phyloP scores from a whole-genome alignment of 371 early-diverging fungal species.

The Fennellomyces sp. region DNA sequence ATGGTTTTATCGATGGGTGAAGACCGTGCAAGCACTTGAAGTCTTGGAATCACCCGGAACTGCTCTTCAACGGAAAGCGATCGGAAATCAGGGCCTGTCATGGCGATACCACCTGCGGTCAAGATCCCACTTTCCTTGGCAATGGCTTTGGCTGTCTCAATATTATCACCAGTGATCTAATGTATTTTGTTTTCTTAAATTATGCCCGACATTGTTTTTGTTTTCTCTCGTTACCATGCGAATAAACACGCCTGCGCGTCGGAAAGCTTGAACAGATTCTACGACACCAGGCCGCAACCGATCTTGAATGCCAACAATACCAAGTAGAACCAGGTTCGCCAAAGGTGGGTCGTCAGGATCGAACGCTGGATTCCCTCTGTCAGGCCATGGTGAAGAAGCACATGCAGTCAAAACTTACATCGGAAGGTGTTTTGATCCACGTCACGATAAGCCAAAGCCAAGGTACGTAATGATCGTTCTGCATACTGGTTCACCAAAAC shows the following conservation, averaged over 20 bases:
- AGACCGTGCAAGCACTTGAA: slow-evolving; percentile 89
- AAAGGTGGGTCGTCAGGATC: slow-evolving; percentile 55
- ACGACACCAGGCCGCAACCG: slow-evolving; percentile 83
- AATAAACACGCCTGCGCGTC: slow-evolving; percentile 83
- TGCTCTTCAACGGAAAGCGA: slow-evolving; percentile 66
- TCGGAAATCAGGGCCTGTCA: slow-evolving; percentile 88
- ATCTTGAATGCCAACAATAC: slow-evolving; percentile 86
- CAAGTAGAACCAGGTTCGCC: slow-evolving; percentile 64
- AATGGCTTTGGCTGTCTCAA: slow-evolving; percentile 83
- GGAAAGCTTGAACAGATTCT: slow-evolving; percentile 74
- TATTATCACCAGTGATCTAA: slow-evolving; percentile 89
- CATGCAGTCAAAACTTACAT: slow-evolving; percentile 6
- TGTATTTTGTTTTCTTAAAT: slow-evolving; percentile 11
- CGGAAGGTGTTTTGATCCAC: slow-evolving; percentile 23
- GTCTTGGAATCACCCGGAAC: slow-evolving; percentile 69
- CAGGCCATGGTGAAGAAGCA: slow-evolving; percentile 28
- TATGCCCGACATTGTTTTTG: neutral
- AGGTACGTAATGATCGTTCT: slow-evolving; percentile 67
- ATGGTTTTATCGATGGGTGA: slow-evolving; percentile 89
- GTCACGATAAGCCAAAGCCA: slow-evolving; percentile 69
- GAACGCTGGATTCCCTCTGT: slow-evolving; percentile 28
- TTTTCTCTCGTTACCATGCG: slow-evolving; percentile 73
- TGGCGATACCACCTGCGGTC: slow-evolving; percentile 72
- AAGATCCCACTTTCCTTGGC: slow-evolving; percentile 82
- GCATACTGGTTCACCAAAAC: slow-evolving; percentile 59